Conservation (phyloP, 371 early-diverging fungal genomes). For the Rhizopus arrhizus region DNA sequence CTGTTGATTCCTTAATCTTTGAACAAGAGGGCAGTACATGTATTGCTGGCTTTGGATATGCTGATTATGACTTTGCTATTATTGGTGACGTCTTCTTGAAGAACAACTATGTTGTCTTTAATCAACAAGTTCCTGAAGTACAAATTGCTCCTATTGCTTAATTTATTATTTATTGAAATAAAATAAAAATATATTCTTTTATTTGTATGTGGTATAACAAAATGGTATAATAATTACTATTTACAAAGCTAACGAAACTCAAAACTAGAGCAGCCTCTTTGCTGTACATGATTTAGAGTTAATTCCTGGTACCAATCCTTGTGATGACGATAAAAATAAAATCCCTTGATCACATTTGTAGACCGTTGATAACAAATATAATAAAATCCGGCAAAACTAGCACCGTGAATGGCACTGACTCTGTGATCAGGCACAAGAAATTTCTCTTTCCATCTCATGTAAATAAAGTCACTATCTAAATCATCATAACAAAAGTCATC, state of each 20-base stretch:
- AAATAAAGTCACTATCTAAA: constrained; percentile 70
- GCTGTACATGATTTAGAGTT: constrained; percentile 63
- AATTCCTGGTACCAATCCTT: constrained; percentile 83
- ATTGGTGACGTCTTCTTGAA: constrained; percentile 53
- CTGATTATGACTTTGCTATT: constrained; percentile 30
- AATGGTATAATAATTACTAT: not conserved
- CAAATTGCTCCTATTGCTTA: constrained; percentile 23
- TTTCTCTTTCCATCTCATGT: constrained; percentile 97
- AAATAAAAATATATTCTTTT: not conserved
- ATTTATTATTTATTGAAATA: not conserved
- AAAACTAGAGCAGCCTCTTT: constrained; percentile 52
- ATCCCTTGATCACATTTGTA: constrained; percentile 79
- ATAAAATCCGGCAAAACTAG: constrained; percentile 95
- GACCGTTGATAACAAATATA: constrained; percentile 86
- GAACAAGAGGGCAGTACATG: constrained; percentile 20
- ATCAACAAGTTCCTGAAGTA: constrained; percentile 29
- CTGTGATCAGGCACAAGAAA: constrained; percentile 94
- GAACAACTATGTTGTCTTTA: constrained; percentile 50
- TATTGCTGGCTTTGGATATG: constrained; percentile 22
- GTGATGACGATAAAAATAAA: constrained; percentile 76
- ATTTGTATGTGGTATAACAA: not conserved
- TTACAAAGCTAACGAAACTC: constrained; percentile 58
- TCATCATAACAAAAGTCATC: constrained; percentile 70
- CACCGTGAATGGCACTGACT: constrained; percentile 83
- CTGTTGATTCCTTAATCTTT: constrained; percentile 27